phyloP scores from a whole-genome alignment of 1,284 basidiomycete species.

The Trametes hirsuta region DNA sequence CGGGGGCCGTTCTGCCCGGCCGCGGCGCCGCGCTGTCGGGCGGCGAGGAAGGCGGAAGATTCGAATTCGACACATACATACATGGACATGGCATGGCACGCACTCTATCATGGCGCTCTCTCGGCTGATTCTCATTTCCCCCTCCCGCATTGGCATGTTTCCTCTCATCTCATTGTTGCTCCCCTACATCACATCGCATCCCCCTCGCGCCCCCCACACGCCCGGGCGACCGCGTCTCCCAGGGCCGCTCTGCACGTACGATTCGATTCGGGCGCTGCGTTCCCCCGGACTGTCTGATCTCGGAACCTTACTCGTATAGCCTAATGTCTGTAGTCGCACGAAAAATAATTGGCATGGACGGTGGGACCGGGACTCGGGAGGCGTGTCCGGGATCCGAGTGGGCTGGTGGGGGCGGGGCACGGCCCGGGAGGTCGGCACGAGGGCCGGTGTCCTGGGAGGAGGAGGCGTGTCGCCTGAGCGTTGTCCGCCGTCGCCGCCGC shows the following conservation, averaged over 20 bases:
- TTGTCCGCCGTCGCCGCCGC: not conserved
- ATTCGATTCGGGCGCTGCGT: no score
- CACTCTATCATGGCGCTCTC: not conserved
- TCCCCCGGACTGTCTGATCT: not conserved
- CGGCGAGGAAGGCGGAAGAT: not conserved
- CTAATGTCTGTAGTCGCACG: constrained; percentile 11
- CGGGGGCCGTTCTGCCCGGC: not conserved
- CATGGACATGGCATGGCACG: not conserved
- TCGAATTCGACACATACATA: not conserved
- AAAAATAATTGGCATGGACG: not conserved
- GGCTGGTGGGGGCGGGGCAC: not conserved
- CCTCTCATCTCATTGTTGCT: not conserved
- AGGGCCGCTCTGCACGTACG: no score
- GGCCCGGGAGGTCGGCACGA: constrained; percentile 1
- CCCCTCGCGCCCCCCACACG: not conserved
- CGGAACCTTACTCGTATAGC: constrained; percentile 11
- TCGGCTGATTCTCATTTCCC: not conserved
- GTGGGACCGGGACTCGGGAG: not conserved
- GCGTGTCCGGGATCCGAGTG: not conserved
- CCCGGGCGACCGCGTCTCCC: no score
- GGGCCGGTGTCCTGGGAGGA: not conserved
- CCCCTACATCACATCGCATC: not conserved
- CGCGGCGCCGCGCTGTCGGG: not conserved
- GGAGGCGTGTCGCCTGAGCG: no score
- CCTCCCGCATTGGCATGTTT: not conserved